Conservation (phyloP, 805 yeast genomes). For the Candida glaebosa region DNA sequence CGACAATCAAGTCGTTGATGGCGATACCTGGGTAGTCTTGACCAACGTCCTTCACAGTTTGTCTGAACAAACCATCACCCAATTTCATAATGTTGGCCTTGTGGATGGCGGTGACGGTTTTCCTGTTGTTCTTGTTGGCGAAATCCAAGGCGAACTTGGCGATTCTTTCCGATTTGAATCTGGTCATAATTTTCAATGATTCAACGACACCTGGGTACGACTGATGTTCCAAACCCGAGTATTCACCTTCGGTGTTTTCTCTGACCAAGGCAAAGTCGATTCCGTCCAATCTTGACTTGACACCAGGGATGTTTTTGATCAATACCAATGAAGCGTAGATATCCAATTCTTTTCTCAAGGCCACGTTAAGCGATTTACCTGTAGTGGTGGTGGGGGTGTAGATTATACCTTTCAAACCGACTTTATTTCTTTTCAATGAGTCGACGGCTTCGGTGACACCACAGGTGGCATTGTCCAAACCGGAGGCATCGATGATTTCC, state of each 20-base stretch:
- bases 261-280: slow-evolving; percentile 93
- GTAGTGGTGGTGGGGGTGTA: slow-evolving; percentile 81
- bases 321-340: slow-evolving; percentile 93
- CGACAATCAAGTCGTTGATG: slow-evolving; percentile 92
- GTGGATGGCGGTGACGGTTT: slow-evolving; percentile 93
- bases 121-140: slow-evolving; percentile 88
- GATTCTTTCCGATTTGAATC: slow-evolving; percentile 92
- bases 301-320: slow-evolving; percentile 92
- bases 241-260: slow-evolving; percentile 99
- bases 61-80: slow-evolving; percentile 97
- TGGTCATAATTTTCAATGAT: slow-evolving; percentile 91
- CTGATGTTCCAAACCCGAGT: slow-evolving; percentile 97
- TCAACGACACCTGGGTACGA: slow-evolving; percentile 98
- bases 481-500: slow-evolving; percentile 57
- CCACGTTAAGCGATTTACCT: slow-evolving; percentile 88
- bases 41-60: slow-evolving; percentile 81
- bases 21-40: slow-evolving; percentile 81
- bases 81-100: slow-evolving; percentile 99
- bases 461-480: slow-evolving; percentile 51
- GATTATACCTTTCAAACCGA: slow-evolving; percentile 94
- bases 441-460: slow-evolving; percentile 82
- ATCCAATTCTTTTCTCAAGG: slow-evolving; percentile 93
- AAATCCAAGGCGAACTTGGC: slow-evolving; percentile 97
- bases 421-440: slow-evolving; percentile 91
- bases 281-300: slow-evolving; percentile 80